Conservation (phyloP, 1,139 yeast species). For the Arxiozyma slooffiae region DNA sequence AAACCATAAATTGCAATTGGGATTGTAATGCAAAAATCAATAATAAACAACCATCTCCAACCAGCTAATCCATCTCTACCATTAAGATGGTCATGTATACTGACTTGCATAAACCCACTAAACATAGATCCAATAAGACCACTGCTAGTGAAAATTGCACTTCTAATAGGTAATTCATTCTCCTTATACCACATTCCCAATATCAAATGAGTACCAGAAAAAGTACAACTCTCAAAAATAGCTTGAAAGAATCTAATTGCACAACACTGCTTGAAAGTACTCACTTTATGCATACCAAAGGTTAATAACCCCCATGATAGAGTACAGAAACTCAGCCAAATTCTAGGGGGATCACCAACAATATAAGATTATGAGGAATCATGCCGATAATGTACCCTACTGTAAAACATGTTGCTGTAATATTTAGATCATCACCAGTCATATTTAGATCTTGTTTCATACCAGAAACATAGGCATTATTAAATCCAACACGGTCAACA, state of each 20-base stretch:
- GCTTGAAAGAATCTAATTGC: conserved; percentile 48
- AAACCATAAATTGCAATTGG: conserved; percentile 47
- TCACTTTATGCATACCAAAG: conserved; percentile 39
- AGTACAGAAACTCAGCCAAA: conserved; percentile 47
- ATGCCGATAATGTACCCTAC: conserved; percentile 52
- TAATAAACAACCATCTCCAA: conserved; percentile 62
- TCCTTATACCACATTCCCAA: conserved; percentile 47
- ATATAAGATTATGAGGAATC: conserved; percentile 46
- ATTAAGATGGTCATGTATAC: conserved; percentile 42
- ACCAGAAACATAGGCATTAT: conserved; percentile 53
- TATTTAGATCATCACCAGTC: conserved; percentile 41
- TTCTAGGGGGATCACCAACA: conserved; percentile 45
- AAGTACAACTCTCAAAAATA: conserved; percentile 46
- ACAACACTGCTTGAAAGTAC: conserved; percentile 38
- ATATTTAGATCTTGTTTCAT: conserved; percentile 45
- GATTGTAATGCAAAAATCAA: conserved; percentile 48
- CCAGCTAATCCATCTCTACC: conserved; percentile 44
- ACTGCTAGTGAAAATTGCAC: conserved; percentile 45
- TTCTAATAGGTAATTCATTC: conserved; percentile 39
- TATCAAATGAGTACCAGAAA: conserved; percentile 44
- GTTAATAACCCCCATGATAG: conserved; percentile 48
- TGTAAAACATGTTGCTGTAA: conserved; percentile 48
- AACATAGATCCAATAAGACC: conserved; percentile 46
- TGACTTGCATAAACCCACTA: conserved; percentile 41
- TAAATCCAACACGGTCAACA: conserved; percentile 34